phyloP scores from a whole-genome alignment of 192 early-diverging fungal species.

The Backusella tuberculispora region DNA sequence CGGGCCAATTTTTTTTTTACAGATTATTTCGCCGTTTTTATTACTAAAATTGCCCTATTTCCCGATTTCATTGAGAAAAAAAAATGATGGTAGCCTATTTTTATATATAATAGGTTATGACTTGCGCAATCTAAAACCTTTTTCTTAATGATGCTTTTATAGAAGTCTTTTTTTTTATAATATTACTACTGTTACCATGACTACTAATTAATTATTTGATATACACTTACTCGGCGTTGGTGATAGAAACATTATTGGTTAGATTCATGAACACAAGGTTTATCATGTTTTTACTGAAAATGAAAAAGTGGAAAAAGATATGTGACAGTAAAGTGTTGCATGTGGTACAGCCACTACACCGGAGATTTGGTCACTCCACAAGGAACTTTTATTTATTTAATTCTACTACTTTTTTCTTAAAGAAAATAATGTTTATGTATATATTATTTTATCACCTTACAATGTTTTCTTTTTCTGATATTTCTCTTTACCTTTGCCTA shows the following conservation, averaged over 20 bases:
- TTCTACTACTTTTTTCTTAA: neutral
- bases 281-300: neutral
- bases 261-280: too few relatives aligned
- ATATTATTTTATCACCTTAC: too few relatives aligned
- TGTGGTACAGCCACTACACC: neutral
- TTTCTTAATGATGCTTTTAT: neutral
- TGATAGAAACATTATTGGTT: too few relatives aligned
- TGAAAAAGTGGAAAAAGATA: neutral
- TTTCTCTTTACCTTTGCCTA: too few relatives aligned
- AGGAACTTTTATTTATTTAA: neutral
- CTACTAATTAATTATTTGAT: too few relatives aligned
- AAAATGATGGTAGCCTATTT: neutral
- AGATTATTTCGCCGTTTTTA: neutral
- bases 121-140: neutral
- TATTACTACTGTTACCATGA: too few relatives aligned
- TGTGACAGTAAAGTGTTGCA: neutral
- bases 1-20: neutral
- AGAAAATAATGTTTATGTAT: too few relatives aligned
- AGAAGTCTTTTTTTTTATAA: neutral
- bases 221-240: too few relatives aligned
- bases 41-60: neutral
- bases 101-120: neutral
- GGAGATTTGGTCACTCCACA: neutral
- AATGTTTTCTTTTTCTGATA: too few relatives aligned
- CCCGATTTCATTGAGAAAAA: conserved; percentile 2